Percentiles rank a stretch among this genome's conserved stretches.
These are phyloP conservation scores for Dothideomycetes sp. DNA, from an alignment of 2,329 filamentous ascomycete genomes.

Conservation along the genomic window DNA sequence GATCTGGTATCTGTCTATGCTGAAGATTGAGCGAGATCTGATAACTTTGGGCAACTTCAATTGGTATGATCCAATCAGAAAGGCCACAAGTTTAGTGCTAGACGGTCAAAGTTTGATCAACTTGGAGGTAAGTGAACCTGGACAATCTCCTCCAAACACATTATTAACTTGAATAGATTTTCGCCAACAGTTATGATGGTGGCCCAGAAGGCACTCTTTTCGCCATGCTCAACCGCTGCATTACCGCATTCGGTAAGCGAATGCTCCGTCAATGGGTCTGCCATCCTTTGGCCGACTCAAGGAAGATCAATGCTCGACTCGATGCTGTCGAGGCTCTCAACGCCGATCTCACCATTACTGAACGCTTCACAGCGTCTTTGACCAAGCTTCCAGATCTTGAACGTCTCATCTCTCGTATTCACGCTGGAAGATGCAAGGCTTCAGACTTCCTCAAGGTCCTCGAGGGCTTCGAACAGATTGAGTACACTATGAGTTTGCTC, in stretches of 20 bases:
- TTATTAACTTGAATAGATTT: constrained; percentile 42
- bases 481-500: constrained; percentile 81
- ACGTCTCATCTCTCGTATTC: constrained; percentile 84
- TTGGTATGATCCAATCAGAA: constrained; percentile 87
- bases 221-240: constrained; percentile 80
- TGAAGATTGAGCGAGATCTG: constrained; percentile 83
- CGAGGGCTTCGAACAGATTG: constrained; percentile 95
- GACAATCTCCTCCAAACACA: not conserved
- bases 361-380: constrained; percentile 81
- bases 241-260: constrained; percentile 94
- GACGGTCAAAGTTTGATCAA: constrained; percentile 97
- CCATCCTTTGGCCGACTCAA: constrained; percentile 79
- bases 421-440: constrained; percentile 80
- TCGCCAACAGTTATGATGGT: constrained; percentile 85
- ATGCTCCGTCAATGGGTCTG: constrained; percentile 96
- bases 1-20: constrained; percentile 67
- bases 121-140: constrained; percentile 48
- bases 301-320: constrained; percentile 83
- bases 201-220: constrained; percentile 81
- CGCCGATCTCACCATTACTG: constrained; percentile 67
- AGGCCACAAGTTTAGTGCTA: constrained; percentile 77
- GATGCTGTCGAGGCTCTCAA: constrained; percentile 93
- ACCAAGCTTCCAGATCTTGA: constrained; percentile 91
- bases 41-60: constrained; percentile 85
- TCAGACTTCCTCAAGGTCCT: constrained; percentile 90